phyloP scores from a whole-genome alignment of 1,284 basidiomycete species.

The Tausonia pullulans region DNA sequence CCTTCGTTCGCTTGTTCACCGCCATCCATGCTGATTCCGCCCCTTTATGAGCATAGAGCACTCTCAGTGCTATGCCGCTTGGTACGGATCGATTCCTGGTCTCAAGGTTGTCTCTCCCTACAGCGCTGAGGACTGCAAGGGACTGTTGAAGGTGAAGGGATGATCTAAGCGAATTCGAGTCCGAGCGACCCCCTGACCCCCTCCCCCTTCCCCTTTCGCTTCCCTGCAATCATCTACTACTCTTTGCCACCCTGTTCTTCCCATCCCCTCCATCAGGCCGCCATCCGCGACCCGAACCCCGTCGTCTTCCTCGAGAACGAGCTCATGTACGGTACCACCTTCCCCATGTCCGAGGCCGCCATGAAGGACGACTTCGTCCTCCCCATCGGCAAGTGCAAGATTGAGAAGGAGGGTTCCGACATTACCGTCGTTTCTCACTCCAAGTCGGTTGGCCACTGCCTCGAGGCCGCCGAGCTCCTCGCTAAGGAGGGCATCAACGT shows the following conservation, averaged over 20 bases:
- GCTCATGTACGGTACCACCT: constrained; percentile 93
- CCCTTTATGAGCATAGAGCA: constrained; percentile 43
- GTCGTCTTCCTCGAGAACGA: constrained; percentile 99
- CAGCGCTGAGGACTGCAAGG: constrained; percentile 96
- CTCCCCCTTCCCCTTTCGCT: not conserved
- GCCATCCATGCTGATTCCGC: not conserved
- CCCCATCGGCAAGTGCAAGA: constrained; percentile 93
- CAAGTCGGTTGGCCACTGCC: constrained; percentile 83
- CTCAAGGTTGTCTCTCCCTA: constrained; percentile 97
- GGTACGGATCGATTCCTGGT: constrained; percentile 95
- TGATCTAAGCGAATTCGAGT: constrained; percentile 16
- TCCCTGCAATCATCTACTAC: not conserved
- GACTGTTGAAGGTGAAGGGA: constrained; percentile 70
- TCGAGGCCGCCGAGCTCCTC: constrained; percentile 85
- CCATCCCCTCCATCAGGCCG: constrained; percentile 45
- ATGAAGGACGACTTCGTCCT: constrained; percentile 73
- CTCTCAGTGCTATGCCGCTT: constrained; percentile 81
- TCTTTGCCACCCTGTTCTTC: constrained; percentile 6
- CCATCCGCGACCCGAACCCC: constrained; percentile 96
- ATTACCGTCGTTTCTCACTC: constrained; percentile 94
- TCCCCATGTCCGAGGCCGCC: constrained; percentile 89
- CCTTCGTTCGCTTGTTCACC: not conserved
- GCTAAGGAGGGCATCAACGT: constrained; percentile 91
- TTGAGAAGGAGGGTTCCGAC: constrained; percentile 86
- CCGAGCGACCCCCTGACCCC: too few relatives aligned